Conservation (phyloP, 1,139 yeast species). For the Kodamaea alishanica region DNA sequence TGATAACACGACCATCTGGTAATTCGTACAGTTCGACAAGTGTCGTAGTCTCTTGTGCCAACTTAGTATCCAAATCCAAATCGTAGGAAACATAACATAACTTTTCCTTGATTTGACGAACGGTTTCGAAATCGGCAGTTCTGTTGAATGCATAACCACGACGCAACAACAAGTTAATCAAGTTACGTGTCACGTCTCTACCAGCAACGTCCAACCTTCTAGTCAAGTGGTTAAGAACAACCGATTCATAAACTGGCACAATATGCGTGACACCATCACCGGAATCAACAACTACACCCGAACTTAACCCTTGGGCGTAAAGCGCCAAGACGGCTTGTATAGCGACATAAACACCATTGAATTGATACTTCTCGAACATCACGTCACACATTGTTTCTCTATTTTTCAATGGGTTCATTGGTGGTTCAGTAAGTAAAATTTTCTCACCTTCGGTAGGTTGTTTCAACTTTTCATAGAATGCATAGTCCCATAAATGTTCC, state of each 20-base stretch:
- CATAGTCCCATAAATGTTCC: slow-evolving; percentile 98
- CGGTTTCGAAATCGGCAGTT: slow-evolving; percentile 98
- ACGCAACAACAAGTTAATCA: slow-evolving; percentile 84
- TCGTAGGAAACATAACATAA: slow-evolving; percentile 94
- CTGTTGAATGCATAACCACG: slow-evolving; percentile 98
- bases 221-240: slow-evolving; percentile 89
- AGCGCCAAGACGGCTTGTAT: slow-evolving; percentile 96
- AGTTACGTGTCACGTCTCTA: slow-evolving; percentile 92
- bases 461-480: slow-evolving; percentile 88
- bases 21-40: slow-evolving; percentile 87
- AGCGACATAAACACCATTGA: slow-evolving; percentile 96
- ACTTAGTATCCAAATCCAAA: slow-evolving; percentile 78
- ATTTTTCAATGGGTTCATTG: slow-evolving; percentile 93
- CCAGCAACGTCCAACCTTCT: slow-evolving; percentile 96
- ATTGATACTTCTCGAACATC: slow-evolving; percentile 94
- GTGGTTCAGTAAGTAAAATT: slow-evolving; percentile 91
- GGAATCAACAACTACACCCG: slow-evolving; percentile 98
- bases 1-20: slow-evolving; percentile 94
- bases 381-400: slow-evolving; percentile 94
- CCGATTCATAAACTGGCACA: slow-evolving; percentile 96
- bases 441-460: slow-evolving; percentile 72
- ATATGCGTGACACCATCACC: slow-evolving; percentile 89
- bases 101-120: slow-evolving; percentile 95
- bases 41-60: slow-evolving; percentile 91
- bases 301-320: slow-evolving; percentile 93